Base-by-base conservation (phyloP, 306 rosid species). In the Betula pendula region DNA sequence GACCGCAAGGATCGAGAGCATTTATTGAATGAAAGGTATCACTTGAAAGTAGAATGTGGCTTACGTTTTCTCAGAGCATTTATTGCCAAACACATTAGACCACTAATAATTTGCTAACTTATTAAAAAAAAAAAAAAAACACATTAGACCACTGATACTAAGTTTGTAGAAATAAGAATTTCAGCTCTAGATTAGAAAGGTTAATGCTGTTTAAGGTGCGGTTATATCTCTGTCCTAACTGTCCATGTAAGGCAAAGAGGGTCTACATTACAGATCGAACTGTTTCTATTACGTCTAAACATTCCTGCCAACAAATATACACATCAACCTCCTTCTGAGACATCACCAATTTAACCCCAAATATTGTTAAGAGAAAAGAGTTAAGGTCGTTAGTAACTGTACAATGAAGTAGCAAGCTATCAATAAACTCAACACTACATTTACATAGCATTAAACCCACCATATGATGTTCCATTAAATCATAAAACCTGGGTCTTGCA, bases 1-100 rank as follows among this genome's bases (percentile, higher is more conserved):
- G 97, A 95, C 77, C 97, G 97, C 89, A 95, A 89, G 84, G 99
- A 95, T 52, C 92, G 91, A 52, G 97, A 95, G 87, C 87, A 92
- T 75, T 82, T 95, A 65, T 85, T 95, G 80, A 92, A 83, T 72
- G 99, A 95, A 85, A 95, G 99, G 98, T 95, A 85, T 81, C 75
- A 25, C 79, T 43, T 77, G 27, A 49, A 45, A 58, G 76, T 75
- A 78, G 72, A 59, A 58, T 67, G 33, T 74, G 52, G 40, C 19
- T 33, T 29, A 27, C 29, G 52, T 60, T 74, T 80, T 65, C 68
- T 74, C n/a, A n/a, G n/a, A n/a, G n/a, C n/a, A n/a, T n/a, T n/a
- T n/a, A n/a, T n/a, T n/a, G n/a, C n/a, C n/a, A n/a, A n/a, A n/a
- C n/a, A n/a, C n/a, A n/a, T n/a, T n/a, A n/a, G n/a, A n/a, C n/a